Base-by-base conservation (phyloP, 768 basidiomycete genomes). In the Boletus eberwhitei region DNA sequence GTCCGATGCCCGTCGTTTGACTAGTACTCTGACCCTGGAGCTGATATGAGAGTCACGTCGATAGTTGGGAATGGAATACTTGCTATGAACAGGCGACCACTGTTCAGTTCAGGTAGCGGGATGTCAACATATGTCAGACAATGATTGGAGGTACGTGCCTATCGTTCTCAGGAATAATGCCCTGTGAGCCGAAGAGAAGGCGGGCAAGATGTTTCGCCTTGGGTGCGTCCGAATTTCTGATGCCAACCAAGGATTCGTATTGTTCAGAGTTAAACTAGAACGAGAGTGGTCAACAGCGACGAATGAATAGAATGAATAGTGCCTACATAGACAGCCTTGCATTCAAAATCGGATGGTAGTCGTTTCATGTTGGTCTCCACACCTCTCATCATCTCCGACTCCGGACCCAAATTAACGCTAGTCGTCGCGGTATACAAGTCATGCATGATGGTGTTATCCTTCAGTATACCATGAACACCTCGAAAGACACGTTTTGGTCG, bases 21-120 rank as follows among this genome's bases (percentile, higher is more conserved):
- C 79, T 85, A 2, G 93, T 96, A 17, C 91, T 83, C 70, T 95
- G 93, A 16, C 92, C 92, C 88, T 90, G 19, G 5, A 47, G n/a
- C 46, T 8, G 14, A 24, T 17, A 22, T 53, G 38, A 36, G 4
- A 34, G 19, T 4, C 9, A 4, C 2, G 9, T 37, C 8, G 32
- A 39, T 16, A 12, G n/a, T 26, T 11, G n/a, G 4, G 8, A 44
- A 38, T 8, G 16, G 5, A 26, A 35, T 2, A 38, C 59, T 26
- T 22, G 57, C 59, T 24, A 60, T 61, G 24, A 61, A 60, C 7
- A 60, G 37, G 32, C 54, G 59, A n/a, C 50, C 60, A 3, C 60
- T 61, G 13, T 39, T 26, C 26, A 29, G n/a, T 24, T 11, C 22
- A n/a, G 7, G 4, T 7, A 17, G 9, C 31, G 14, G n/a, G 7